Evolutionary conservation across 805 yeast species (phyloP).

Genomic region (Candida koratica): DNA sequence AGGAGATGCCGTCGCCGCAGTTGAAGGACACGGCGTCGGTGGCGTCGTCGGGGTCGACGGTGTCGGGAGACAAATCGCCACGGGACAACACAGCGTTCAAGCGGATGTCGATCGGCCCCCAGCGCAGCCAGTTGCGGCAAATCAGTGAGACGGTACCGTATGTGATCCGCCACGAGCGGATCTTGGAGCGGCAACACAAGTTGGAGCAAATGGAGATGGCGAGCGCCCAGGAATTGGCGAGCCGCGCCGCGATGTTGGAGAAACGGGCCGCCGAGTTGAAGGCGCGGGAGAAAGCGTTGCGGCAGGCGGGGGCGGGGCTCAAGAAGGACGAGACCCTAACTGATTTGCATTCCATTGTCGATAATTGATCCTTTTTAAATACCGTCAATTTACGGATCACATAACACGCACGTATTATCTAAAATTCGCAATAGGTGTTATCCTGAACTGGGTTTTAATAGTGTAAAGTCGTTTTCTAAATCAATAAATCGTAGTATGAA

Average conservation of each 20-base stretch:
- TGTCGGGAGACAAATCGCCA: slow-evolving; percentile 23
- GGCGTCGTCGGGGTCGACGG: slow-evolving; percentile 29
- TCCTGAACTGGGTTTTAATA: no score
- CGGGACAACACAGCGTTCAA: slow-evolving; percentile 33
- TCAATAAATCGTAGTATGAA: no score
- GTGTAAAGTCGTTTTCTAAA: no score
- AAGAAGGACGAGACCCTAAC: slow-evolving; percentile 52
- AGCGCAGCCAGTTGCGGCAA: slow-evolving; percentile 64
- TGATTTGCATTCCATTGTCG: slow-evolving; percentile 45
- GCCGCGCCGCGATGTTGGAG: slow-evolving; percentile 72
- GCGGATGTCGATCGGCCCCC: slow-evolving; percentile 43
- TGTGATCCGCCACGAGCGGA: slow-evolving; percentile 70
- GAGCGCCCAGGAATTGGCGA: slow-evolving; percentile 68
- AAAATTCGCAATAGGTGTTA: no score
- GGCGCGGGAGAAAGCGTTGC: slow-evolving; percentile 55
- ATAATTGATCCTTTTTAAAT: no score
- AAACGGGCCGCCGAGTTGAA: slow-evolving; percentile 70
- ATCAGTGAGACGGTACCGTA: slow-evolving; percentile 85
- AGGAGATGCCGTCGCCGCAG: slow-evolving; percentile 22
- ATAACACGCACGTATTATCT: no score
- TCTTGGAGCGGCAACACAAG: slow-evolving; percentile 70
- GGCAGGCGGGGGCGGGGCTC: slow-evolving; percentile 32
- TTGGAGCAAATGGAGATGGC: slow-evolving; percentile 76
- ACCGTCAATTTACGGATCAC: no score
- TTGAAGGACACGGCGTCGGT: slow-evolving; percentile 27